Evolutionary conservation across 2,329 filamentous ascomycete species (phyloP).

Genomic region (Zymoseptoria ardabiliae): DNA sequence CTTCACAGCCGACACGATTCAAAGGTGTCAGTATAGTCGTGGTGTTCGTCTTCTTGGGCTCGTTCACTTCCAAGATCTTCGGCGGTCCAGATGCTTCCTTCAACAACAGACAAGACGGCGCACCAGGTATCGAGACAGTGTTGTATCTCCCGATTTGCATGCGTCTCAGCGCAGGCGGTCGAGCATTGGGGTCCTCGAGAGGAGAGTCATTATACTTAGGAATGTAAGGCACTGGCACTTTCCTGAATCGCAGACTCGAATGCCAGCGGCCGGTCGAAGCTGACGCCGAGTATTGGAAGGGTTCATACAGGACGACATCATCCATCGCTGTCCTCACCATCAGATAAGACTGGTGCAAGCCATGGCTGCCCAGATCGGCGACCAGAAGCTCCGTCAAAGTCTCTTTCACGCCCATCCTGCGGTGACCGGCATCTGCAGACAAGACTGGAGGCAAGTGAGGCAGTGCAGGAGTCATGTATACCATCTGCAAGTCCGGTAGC

Average conservation of each 20-base stretch:
- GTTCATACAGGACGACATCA: conserved; percentile 82
- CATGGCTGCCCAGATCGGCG: conserved; percentile 73
- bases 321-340: conserved; percentile 73
- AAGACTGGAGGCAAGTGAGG: conserved; percentile 70
- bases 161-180: conserved; percentile 46
- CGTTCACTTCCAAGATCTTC: conserved; percentile 43
- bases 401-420: conserved; percentile 66
- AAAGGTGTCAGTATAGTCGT: conserved; percentile 57
- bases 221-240: conserved; percentile 61
- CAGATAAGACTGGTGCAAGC: conserved; percentile 65
- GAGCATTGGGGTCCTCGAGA: conserved; percentile 40
- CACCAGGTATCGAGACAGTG: conserved; percentile 73
- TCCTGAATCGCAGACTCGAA: conserved; percentile 64
- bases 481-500: conserved; percentile 63
- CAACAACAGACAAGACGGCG: conserved; percentile 72
- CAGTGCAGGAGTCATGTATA: conserved; percentile 70
- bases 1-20: conserved; percentile 67
- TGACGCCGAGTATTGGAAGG: conserved; percentile 48
- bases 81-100: conserved; percentile 73
- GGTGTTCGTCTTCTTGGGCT: background rate
- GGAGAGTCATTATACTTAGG: conserved; percentile 50
- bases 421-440: conserved; percentile 60
- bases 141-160: conserved; percentile 69
- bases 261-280: conserved; percentile 34
- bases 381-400: conserved; percentile 71